Conservation (phyloP, 257 asterid species). For the Solanum pennellii region DNA sequence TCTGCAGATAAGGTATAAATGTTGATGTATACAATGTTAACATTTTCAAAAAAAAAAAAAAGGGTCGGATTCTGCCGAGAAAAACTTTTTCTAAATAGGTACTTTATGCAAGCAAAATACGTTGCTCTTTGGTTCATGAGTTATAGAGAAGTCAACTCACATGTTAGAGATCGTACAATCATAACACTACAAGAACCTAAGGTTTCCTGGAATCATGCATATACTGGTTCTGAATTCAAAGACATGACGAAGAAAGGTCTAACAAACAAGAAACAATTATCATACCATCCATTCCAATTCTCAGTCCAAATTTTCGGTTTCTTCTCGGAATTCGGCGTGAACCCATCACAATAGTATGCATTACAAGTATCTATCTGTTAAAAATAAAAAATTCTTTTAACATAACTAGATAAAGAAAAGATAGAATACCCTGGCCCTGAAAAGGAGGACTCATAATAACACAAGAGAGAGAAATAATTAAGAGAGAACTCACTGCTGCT, state of each 20-base stretch:
- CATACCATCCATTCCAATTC: conserved; percentile 97
- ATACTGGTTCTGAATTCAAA: background rate
- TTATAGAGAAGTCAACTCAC: background rate
- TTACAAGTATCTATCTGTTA: conserved; percentile 88
- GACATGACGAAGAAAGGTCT: background rate
- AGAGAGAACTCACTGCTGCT: background rate
- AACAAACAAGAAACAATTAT: background rate
- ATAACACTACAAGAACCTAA: background rate
- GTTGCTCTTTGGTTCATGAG: background rate
- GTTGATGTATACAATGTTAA: background rate
- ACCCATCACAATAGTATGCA: conserved; percentile 85
- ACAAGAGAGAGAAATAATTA: background rate
- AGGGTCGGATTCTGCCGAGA: background rate
- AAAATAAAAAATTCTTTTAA: background rate
- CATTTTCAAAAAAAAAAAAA: no score
- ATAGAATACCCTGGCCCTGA: background rate
- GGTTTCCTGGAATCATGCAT: background rate
- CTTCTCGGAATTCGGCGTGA: conserved; percentile 68
- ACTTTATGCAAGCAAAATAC: background rate
- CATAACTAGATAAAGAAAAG: background rate
- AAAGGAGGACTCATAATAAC: conserved; percentile 4
- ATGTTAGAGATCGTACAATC: background rate
- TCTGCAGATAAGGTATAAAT: background rate
- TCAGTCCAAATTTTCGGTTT: conserved; percentile 87
- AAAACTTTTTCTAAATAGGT: background rate